Percentiles rank a stretch among this genome's conserved stretches.
Conservation (phyloP, 2,329 filamentous ascomycete species). For the Colletotrichum chlorophyti region DNA sequence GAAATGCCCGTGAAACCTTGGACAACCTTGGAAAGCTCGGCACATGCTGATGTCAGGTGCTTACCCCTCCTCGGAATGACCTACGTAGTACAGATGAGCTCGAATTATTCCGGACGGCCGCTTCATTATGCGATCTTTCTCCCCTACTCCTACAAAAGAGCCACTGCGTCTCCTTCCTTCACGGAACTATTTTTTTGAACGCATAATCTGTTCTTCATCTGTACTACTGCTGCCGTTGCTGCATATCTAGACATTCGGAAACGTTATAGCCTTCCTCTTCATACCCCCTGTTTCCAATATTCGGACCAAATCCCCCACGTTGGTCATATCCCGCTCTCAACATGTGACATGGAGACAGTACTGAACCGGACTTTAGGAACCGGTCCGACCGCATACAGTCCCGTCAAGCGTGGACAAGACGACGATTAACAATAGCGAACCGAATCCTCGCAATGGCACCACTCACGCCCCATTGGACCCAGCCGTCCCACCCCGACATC, state of each 20-base stretch:
- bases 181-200: background rate
- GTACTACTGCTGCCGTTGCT: too few relatives aligned
- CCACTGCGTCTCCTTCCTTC: background rate
- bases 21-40: constrained; percentile 22
- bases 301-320: constrained; percentile 12
- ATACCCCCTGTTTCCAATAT: background rate
- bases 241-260: too few relatives aligned
- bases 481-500: constrained; percentile 65
- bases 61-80: constrained; percentile 26
- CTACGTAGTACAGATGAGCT: constrained; percentile 20
- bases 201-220: too few relatives aligned
- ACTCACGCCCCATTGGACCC: constrained; percentile 63
- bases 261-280: background rate
- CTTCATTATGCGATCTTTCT: background rate
- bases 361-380: constrained; percentile 9
- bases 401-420: constrained; percentile 8
- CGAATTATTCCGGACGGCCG: background rate
- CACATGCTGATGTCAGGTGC: constrained; percentile 24
- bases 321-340: background rate
- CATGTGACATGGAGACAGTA: constrained; percentile 13
- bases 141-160: background rate
- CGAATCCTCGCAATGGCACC: constrained; percentile 54
- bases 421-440: background rate
- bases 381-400: constrained; percentile 10
- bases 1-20: constrained; percentile 21